These are phyloP conservation scores for Diaporthe vaccinii DNA, from an alignment of 2,329 filamentous ascomycete genomes.

Conservation along the genomic window DNA sequence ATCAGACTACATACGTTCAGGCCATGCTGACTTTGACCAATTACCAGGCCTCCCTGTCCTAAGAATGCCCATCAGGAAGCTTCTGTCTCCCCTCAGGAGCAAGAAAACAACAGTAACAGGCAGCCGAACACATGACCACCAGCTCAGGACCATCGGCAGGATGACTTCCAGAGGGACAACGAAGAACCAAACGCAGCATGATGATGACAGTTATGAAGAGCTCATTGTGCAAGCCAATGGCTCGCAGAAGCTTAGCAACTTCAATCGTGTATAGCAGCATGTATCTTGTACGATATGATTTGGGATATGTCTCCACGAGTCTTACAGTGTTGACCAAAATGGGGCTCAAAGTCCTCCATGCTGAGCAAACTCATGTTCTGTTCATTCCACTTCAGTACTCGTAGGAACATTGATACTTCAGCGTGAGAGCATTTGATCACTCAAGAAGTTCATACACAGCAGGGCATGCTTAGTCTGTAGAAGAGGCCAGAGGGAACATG, in stretches of 20 bases:
- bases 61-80: neutral
- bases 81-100: neutral
- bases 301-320: neutral
- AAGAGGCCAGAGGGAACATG: too few species aligned
- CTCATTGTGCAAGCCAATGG: neutral
- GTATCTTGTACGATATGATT: neutral
- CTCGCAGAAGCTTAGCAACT: neutral
- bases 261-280: neutral
- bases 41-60: neutral
- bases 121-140: slow-evolving; percentile 2
- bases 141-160: slow-evolving; percentile 14
- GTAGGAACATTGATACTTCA: too few species aligned
- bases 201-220: slow-evolving; percentile 22
- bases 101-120: slow-evolving; percentile 7
- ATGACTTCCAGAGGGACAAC: neutral
- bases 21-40: neutral
- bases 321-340: too few species aligned
- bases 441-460: too few species aligned
- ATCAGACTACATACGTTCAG: neutral
- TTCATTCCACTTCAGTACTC: too few species aligned
- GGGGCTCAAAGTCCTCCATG: too few species aligned
- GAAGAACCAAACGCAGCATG: neutral
- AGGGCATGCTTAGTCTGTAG: too few species aligned
- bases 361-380: neutral
- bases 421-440: too few species aligned